Conservation (phyloP, 768 basidiomycete genomes). For the Suillus paluster region DNA sequence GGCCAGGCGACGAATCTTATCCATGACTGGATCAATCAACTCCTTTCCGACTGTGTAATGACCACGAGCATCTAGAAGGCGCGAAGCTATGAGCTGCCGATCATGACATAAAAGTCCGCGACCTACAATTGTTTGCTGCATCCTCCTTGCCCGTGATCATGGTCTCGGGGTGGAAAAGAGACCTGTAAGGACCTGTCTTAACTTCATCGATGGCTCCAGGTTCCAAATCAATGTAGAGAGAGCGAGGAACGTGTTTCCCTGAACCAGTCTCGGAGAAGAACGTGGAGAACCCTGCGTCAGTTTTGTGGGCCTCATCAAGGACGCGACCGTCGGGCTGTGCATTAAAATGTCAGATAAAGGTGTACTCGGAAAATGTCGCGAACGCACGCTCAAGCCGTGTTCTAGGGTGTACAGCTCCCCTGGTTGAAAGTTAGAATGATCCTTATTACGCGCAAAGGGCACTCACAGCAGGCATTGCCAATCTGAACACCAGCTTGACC, state of each 20-base stretch:
- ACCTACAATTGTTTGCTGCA: conserved; percentile 96
- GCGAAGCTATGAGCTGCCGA: conserved; percentile 17
- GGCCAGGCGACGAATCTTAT: conserved; percentile 93
- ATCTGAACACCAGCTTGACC: conserved; percentile 97
- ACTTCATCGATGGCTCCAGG: conserved; percentile 96
- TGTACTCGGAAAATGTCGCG: not conserved
- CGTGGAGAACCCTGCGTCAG: conserved; percentile 91
- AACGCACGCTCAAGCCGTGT: conserved; percentile 90
- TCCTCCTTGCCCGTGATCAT: conserved; percentile 98
- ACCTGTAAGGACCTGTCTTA: conserved; percentile 88
- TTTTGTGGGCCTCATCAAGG: conserved; percentile 59
- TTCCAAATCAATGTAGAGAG: conserved; percentile 95
- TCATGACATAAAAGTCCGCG: not conserved
- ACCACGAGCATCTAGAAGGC: conserved; percentile 84
- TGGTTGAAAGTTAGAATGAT: conserved; percentile 37
- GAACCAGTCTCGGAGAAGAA: conserved; percentile 97
- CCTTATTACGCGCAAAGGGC: conserved; percentile 13
- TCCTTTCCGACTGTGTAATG: conserved; percentile 99
- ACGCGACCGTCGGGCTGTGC: conserved; percentile 90
- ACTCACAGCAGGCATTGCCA: conserved; percentile 94
- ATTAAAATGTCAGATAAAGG: not conserved
- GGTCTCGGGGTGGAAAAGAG: conserved; percentile 97
- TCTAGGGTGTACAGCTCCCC: conserved; percentile 99
- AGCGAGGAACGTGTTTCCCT: conserved; percentile 95
- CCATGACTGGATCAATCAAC: conserved; percentile 95